Evolutionary conservation across 768 basidiomycete genomes (phyloP).

Genomic region (Coprinellus aureogranulatus): DNA sequence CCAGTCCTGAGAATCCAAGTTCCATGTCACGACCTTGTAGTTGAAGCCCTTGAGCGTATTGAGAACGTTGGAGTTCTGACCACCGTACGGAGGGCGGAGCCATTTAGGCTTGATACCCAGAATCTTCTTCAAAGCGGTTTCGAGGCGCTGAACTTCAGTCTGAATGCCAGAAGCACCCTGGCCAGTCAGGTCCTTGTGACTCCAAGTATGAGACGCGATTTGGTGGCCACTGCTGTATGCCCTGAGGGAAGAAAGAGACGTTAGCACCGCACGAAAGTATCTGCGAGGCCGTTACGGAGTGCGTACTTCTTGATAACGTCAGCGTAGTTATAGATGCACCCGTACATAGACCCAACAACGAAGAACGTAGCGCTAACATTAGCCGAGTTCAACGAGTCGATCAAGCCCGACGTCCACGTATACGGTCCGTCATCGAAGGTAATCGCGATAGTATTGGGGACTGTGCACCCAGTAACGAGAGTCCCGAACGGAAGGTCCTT

Average conservation of each 20-base stretch:
- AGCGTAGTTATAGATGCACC: slow-evolving; percentile 37
- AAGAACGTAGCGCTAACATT: slow-evolving; percentile 42
- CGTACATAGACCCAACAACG: slow-evolving; percentile 37
- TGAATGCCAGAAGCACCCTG: slow-evolving; percentile 14
- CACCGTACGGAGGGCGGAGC: slow-evolving; percentile 16
- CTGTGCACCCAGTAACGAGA: slow-evolving; percentile 12
- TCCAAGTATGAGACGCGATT: slow-evolving; percentile 49
- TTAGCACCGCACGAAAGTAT: too few species aligned
- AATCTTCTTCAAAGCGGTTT: slow-evolving; percentile 16
- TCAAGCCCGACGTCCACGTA: slow-evolving; percentile 14
- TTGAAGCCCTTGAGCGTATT: slow-evolving; percentile 7
- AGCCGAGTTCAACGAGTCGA: slow-evolving; percentile 20
- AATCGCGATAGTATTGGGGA: slow-evolving; percentile 12
- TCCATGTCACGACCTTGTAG: slow-evolving; percentile 17
- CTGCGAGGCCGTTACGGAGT: too few species aligned
- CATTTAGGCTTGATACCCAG: slow-evolving; percentile 16
- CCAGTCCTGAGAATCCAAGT: slow-evolving; percentile 15
- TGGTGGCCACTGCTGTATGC: slow-evolving; percentile 41
- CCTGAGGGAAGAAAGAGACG: not conserved
- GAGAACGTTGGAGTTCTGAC: slow-evolving; percentile 6
- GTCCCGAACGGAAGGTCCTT: slow-evolving; percentile 12
- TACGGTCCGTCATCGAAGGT: slow-evolving; percentile 18
- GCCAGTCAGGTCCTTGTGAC: slow-evolving; percentile 36
- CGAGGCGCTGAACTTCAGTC: slow-evolving; percentile 10
- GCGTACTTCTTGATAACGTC: slow-evolving; percentile 31